Percentiles rank a stretch among this genome's conserved stretches.
Evolutionary conservation across 2,329 filamentous ascomycete genomes (phyloP).

Genomic region (Claviceps arundinis): DNA sequence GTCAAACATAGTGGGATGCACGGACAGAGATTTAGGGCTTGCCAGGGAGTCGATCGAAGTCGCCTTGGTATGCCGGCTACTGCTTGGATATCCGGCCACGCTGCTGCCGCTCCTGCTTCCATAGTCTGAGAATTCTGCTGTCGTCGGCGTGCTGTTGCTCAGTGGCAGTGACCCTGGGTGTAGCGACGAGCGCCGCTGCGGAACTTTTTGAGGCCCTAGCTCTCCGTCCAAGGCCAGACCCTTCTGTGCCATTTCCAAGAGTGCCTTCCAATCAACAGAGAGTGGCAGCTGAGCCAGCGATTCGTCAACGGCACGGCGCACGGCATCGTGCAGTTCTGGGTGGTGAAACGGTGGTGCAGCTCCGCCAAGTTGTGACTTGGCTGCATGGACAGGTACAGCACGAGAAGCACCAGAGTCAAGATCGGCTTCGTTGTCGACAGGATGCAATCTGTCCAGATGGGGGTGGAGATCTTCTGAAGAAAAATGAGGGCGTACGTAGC

Average conservation of each 20-base stretch:
- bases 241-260: constrained; percentile 2
- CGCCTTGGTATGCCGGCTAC: constrained; percentile 30
- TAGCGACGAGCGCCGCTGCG: constrained; percentile 8
- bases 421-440: neutral
- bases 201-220: constrained; percentile 1
- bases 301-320: constrained; percentile 5
- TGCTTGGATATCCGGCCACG: constrained; percentile 24
- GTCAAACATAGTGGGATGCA: neutral
- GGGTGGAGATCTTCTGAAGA: neutral
- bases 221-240: constrained; percentile 2
- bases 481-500: neutral
- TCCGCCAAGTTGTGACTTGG: neutral
- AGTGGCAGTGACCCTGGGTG: constrained; percentile 26
- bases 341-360: neutral
- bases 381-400: neutral
- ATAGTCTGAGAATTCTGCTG: constrained; percentile 18
- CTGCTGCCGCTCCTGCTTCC: constrained; percentile 30
- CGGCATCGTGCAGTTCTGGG: constrained; percentile 3
- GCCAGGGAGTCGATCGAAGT: constrained; percentile 27
- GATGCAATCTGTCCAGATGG: neutral
- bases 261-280: constrained; percentile 2
- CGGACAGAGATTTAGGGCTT: neutral
- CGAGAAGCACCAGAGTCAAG: neutral
- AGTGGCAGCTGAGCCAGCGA: constrained; percentile 4
- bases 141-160: constrained; percentile 23